Conservation (phyloP, 2,329 filamentous ascomycete genomes). For the Purpureocillium lavendulum region DNA sequence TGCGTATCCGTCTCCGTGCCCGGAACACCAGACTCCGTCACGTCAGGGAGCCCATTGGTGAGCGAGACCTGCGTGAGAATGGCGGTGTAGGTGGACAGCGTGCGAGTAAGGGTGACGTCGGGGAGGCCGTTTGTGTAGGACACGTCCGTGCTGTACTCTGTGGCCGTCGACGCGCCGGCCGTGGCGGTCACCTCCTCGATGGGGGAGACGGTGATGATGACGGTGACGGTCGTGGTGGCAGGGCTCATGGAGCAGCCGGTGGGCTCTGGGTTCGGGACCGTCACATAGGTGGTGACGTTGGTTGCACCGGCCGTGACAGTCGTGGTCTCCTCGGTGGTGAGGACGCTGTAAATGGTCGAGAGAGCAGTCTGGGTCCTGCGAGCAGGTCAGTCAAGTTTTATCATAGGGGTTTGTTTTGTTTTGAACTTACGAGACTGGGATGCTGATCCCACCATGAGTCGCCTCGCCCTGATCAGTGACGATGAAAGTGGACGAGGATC, state of each 20-base stretch:
- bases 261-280: constrained; percentile 1
- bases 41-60: constrained; percentile 13
- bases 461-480: not conserved
- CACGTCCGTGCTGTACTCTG: constrained; percentile 2
- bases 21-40: constrained; percentile 19
- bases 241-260: constrained; percentile 7
- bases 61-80: constrained; percentile 4
- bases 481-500: not conserved
- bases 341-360: constrained; percentile 23
- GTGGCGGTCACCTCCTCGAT: constrained; percentile 17
- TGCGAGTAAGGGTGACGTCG: constrained; percentile 19
- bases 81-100: constrained; percentile 14
- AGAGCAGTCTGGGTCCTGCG: constrained; percentile 23
- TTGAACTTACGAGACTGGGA: constrained; percentile 26
- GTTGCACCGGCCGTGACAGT: constrained; percentile 9
- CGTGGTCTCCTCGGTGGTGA: constrained; percentile 8
- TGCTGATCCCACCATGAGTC: constrained; percentile 11
- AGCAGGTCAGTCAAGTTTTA: constrained; percentile 6
- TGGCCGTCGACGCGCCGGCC: constrained; percentile 7
- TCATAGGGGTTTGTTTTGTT: not conserved
- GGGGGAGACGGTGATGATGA: constrained; percentile 11
- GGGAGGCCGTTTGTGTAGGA: constrained; percentile 11
- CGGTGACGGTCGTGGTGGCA: constrained; percentile 16
- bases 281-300: constrained; percentile 10
- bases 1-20: constrained; percentile 13